A percentile compares a stretch with the other conserved stretches of the same genome.
Evolutionary conservation across 768 basidiomycete genomes (phyloP).

Genomic region (Calocybe gangraenosa): DNA sequence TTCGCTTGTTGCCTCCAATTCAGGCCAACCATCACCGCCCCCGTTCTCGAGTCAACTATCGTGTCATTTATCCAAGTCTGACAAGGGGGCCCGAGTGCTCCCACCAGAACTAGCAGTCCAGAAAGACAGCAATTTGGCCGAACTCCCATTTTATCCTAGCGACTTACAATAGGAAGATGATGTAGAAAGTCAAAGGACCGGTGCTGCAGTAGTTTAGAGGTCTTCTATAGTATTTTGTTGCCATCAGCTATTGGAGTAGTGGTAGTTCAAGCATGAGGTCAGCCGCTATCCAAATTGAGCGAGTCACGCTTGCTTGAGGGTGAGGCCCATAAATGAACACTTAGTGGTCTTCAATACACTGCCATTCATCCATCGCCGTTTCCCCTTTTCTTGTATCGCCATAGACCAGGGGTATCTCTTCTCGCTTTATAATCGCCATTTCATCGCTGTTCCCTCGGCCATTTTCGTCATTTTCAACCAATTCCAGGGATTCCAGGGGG

Average conservation of each 20-base stretch:
- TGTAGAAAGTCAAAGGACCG: no score
- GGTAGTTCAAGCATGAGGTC: constrained; percentile 2
- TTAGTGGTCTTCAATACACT: constrained; percentile 6
- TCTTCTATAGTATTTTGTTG: no score
- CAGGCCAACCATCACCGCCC: not conserved
- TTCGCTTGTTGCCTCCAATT: not conserved
- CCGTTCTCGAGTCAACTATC: not conserved
- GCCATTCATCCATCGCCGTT: constrained; percentile 11
- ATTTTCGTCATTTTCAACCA: not conserved
- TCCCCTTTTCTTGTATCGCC: not conserved
- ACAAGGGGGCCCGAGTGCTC: no score
- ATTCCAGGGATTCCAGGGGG: not conserved
- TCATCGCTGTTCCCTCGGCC: not conserved
- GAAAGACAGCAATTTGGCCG: not conserved
- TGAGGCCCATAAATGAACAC: constrained; percentile 20
- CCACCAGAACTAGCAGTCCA: no score
- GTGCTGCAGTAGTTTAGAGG: no score
- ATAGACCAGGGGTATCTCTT: not conserved
- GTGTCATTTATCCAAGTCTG: no score
- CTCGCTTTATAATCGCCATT: not conserved
- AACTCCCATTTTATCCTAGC: not conserved
- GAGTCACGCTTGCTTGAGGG: constrained; percentile 18
- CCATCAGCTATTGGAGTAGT: no score
- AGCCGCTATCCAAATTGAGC: constrained; percentile 11
- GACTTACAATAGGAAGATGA: not conserved